phyloP scores from a whole-genome alignment of 768 basidiomycete species.

The Russula sp. region DNA sequence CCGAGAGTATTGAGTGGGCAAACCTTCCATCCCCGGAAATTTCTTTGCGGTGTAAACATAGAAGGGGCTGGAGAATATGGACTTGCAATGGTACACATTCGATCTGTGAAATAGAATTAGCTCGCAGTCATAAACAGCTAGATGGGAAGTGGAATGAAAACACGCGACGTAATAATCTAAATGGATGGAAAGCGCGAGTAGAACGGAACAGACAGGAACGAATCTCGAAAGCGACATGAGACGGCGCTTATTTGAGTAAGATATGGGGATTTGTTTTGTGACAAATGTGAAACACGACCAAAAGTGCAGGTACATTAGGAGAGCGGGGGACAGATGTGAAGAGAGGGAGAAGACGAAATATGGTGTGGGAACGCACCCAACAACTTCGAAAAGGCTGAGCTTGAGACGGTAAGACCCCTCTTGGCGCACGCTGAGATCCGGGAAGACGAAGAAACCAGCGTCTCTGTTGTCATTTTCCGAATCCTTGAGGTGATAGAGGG shows the following conservation, averaged over 20 bases:
- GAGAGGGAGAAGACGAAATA: slow-evolving; percentile 1
- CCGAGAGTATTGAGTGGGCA: slow-evolving; percentile 23
- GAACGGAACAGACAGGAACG: slow-evolving; percentile 6
- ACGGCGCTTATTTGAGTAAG: neutral
- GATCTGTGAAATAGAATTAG: slow-evolving; percentile 38
- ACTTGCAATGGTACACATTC: slow-evolving; percentile 85
- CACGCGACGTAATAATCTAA: slow-evolving; percentile 12
- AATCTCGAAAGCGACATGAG: neutral
- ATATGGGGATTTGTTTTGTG: neutral
- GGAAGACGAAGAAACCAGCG: slow-evolving; percentile 95
- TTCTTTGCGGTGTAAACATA: slow-evolving; percentile 96
- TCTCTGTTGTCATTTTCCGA: slow-evolving; percentile 53
- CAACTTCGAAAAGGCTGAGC: slow-evolving; percentile 80
- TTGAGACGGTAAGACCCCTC: slow-evolving; percentile 83
- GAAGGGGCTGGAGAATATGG: slow-evolving; percentile 81
- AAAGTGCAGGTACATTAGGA: neutral
- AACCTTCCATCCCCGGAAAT: slow-evolving; percentile 94
- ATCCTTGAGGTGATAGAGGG: slow-evolving; percentile 80
- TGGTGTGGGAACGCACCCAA: slow-evolving; percentile 55
- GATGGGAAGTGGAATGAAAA: slow-evolving; percentile 5
- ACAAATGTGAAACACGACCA: slow-evolving; percentile 5
- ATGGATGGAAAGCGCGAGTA: neutral
- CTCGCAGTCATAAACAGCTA: neutral
- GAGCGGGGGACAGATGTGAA: slow-evolving; percentile 1
- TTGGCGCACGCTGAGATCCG: slow-evolving; percentile 85